Evolutionary conservation across 2,329 filamentous ascomycete genomes (phyloP).

Genomic region (Apiospora koreana): DNA sequence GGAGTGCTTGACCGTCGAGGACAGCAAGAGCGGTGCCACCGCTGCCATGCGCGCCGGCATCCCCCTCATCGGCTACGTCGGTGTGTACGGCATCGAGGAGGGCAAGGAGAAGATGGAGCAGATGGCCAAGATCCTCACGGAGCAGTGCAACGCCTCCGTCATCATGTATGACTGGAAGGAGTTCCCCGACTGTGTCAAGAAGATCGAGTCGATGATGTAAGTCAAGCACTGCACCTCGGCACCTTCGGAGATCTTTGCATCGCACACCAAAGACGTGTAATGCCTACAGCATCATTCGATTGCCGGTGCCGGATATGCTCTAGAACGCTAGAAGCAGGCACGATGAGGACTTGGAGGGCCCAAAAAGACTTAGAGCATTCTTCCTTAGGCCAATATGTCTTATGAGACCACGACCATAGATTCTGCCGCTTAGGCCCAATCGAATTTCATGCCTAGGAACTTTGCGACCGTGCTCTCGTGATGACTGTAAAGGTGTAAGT

Average conservation of each 20-base stretch:
- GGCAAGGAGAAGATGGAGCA: constrained; percentile 53
- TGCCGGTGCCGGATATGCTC: not conserved
- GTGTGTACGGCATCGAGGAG: constrained; percentile 48
- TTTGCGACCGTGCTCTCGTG: not conserved
- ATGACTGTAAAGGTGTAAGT: not conserved
- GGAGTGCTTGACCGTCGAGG: constrained; percentile 71
- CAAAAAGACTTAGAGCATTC: not conserved
- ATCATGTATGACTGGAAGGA: constrained; percentile 51
- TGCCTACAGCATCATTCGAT: not conserved
- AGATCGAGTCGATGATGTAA: constrained; percentile 35
- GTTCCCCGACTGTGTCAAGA: constrained; percentile 38
- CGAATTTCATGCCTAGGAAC: not conserved
- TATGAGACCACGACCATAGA: constrained; percentile 10
- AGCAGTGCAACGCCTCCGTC: constrained; percentile 49
- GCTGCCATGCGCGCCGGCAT: constrained; percentile 71
- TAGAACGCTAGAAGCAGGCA: not conserved
- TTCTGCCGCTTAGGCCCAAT: not conserved
- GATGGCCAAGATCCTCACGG: constrained; percentile 54
- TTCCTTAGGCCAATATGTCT: not conserved
- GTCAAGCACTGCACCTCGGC: constrained; percentile 12
- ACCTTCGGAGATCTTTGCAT: not conserved
- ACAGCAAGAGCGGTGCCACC: constrained; percentile 70
- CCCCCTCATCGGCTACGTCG: constrained; percentile 72
- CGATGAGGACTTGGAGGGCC: not conserved
- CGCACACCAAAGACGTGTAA: not conserved